Evolutionary conservation across 805 yeast genomes (phyloP), one percentile per base, ranked within the genome.

Genomic region (Hanseniaspora vineae): DNA sequence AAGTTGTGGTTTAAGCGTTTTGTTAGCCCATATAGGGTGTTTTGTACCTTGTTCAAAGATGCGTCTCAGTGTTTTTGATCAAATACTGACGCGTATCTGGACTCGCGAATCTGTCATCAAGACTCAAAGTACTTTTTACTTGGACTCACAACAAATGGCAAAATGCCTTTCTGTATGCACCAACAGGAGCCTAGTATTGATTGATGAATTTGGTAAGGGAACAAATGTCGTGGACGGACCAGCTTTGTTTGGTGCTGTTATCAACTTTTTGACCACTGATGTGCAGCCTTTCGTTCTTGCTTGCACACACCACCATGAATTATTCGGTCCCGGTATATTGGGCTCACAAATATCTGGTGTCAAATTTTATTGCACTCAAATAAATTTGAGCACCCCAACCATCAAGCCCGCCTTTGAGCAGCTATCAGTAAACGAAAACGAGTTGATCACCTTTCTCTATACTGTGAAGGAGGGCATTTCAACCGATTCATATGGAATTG

Each of bases 161-260:
- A 69, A 65, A 53, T 69, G 74, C 45, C 51, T 74, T 18, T 59
- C 66, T 3, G 51, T 70, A 46, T 52, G 63, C 29, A 71, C 77
- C 0, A 55, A 59, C 0, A 62, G 56, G 42, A 72, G 77, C 12
- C 51, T 77, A 29, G 51, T 78, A 1, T 56, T 77, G 6, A 63
- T 77, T 23, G 78, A 76, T 56, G 80, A 75, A 50, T 74, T 71
- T 57, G 80, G 80, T 0, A 73, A 73, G 50, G 79, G 79, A 0
- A 75, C 76, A 0, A 75, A 72, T 53, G 52, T 66, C 0, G 53
- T 66, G 12, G 74, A 73, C 46, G 77, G 77, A 0, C 73, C 74
- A 0, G 62, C 75, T 1, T 47, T 73, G 11, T 62, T 71, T 48
- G 75, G 73, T 1, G 55, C 73, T 0, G 54, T 67, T 2, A 49